These are phyloP conservation scores for Rachicladosporium sp. DNA, from an alignment of 2,329 filamentous ascomycete species.

Conservation along the genomic window DNA sequence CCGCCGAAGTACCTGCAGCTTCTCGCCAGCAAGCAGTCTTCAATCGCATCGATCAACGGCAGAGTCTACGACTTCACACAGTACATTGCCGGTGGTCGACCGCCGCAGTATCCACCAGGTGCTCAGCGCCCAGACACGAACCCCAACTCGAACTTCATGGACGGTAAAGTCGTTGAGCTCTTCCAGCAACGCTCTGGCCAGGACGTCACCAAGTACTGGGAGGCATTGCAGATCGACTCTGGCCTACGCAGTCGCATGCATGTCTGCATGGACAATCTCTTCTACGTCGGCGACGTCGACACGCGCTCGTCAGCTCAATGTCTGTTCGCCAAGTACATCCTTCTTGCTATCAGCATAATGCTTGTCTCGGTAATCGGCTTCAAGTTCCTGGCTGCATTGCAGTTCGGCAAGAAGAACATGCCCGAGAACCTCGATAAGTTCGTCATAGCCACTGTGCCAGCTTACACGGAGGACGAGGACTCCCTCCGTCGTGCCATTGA, in stretches of 20 bases:
- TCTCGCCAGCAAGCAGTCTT: constrained; percentile 38
- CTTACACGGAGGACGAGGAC: constrained; percentile 96
- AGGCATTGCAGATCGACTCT: constrained; percentile 49
- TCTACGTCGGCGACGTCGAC: constrained; percentile 85
- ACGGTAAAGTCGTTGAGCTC: constrained; percentile 56
- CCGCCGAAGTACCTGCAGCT: constrained; percentile 63
- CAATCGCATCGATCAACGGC: constrained; percentile 65
- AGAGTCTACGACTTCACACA: constrained; percentile 82
- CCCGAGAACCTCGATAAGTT: constrained; percentile 98
- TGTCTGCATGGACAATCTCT: constrained; percentile 81
- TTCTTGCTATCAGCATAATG: constrained; percentile 72
- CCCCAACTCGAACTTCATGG: constrained; percentile 66
- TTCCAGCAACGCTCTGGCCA: constrained; percentile 65
- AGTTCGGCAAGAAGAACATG: constrained; percentile 81
- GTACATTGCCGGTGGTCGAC: constrained; percentile 66
- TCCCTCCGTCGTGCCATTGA: constrained; percentile 94
- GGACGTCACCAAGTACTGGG: constrained; percentile 77
- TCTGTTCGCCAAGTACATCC: constrained; percentile 77
- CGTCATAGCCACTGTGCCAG: constrained; percentile 92
- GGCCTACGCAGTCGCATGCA: constrained; percentile 56
- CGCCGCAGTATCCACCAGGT: constrained; percentile 45
- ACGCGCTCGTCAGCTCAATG: constrained; percentile 78
- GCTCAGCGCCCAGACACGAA: constrained; percentile 34
- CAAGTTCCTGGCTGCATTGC: constrained; percentile 93
- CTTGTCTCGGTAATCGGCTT: constrained; percentile 74